These are phyloP conservation scores for Leccinum pellstonianum DNA, from an alignment of 768 basidiomycete genomes.

Conservation along the genomic window DNA sequence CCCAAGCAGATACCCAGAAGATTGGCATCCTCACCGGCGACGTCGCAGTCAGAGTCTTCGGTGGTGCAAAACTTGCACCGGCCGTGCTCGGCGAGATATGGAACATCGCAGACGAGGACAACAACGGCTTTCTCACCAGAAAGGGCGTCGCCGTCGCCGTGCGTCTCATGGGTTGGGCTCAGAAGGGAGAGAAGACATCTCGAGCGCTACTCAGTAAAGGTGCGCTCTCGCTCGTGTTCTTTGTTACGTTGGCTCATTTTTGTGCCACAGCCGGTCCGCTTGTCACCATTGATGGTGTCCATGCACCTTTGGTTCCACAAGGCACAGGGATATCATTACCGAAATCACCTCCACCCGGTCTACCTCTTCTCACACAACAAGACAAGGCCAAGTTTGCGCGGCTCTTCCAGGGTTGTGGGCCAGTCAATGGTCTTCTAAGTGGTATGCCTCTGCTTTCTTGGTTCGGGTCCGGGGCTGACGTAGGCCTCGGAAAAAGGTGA, in stretches of 20 bases:
- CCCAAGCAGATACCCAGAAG: constrained; percentile 71
- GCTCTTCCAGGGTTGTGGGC: constrained; percentile 72
- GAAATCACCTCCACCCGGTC: constrained; percentile 53
- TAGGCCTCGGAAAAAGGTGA: constrained; percentile 51
- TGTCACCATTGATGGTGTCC: constrained; percentile 73
- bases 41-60: constrained; percentile 83
- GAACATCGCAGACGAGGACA: constrained; percentile 88
- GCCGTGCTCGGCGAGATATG: constrained; percentile 88
- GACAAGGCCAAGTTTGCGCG: constrained; percentile 84
- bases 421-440: constrained; percentile 71
- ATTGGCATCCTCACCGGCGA: constrained; percentile 87
- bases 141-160: constrained; percentile 86
- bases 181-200: constrained; percentile 73
- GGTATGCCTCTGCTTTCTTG: constrained; percentile 46
- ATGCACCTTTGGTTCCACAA: constrained; percentile 50
- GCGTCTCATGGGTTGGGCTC: constrained; percentile 91
- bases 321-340: constrained; percentile 54
- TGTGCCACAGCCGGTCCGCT: constrained; percentile 70
- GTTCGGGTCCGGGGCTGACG: neutral
- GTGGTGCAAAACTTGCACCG: constrained; percentile 77
- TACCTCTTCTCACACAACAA: constrained; percentile 72
- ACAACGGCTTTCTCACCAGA: constrained; percentile 88
- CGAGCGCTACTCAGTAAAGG: constrained; percentile 66
- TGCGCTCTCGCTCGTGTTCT: constrained; percentile 39
- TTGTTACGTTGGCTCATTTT: constrained; percentile 13